These are phyloP conservation scores for Yamadazyma friedrichii DNA, from an alignment of 1,139 yeast species.

Conservation along the genomic window DNA sequence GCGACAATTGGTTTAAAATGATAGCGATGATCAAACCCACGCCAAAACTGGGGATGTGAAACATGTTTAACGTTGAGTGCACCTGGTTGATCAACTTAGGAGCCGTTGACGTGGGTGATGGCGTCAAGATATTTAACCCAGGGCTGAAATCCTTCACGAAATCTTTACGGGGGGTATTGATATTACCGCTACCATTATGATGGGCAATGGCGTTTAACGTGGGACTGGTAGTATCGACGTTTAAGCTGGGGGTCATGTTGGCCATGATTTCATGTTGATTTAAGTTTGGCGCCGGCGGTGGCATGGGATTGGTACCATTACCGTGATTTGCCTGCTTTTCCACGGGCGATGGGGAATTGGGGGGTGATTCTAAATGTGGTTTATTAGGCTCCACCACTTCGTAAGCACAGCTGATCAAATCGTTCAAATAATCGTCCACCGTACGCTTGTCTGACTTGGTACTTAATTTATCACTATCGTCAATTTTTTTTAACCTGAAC, in stretches of 20 bases:
- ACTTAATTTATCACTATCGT: conserved; percentile 16
- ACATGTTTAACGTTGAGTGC: conserved; percentile 6
- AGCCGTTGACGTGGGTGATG: conserved; percentile 2
- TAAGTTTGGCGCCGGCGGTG: neutral
- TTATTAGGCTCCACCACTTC: conserved; percentile 19
- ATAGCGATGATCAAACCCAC: conserved; percentile 29
- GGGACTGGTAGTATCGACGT: too few species aligned
- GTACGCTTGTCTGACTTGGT: conserved; percentile 18
- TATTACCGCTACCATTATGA: neutral
- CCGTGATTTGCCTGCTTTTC: neutral
- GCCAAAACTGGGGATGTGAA: conserved; percentile 34
- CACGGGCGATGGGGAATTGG: neutral
- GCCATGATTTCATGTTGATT: neutral
- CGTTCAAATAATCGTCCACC: conserved; percentile 31
- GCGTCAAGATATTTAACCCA: conserved; percentile 7
- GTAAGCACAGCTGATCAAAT: conserved; percentile 27
- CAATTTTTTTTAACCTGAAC: conserved; percentile 35
- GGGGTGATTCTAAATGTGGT: neutral
- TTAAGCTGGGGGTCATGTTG: neutral
- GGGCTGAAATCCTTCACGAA: conserved; percentile 7
- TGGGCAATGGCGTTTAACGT: neutral
- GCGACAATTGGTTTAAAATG: conserved; percentile 20
- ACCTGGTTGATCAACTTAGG: neutral
- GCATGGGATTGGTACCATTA: neutral
- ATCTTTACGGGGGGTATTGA: neutral